Evolutionary conservation across 2,329 filamentous ascomycete species (phyloP), one percentile per base, ranked within the genome.

Genomic region (Chaetomiaceae sp.): DNA sequence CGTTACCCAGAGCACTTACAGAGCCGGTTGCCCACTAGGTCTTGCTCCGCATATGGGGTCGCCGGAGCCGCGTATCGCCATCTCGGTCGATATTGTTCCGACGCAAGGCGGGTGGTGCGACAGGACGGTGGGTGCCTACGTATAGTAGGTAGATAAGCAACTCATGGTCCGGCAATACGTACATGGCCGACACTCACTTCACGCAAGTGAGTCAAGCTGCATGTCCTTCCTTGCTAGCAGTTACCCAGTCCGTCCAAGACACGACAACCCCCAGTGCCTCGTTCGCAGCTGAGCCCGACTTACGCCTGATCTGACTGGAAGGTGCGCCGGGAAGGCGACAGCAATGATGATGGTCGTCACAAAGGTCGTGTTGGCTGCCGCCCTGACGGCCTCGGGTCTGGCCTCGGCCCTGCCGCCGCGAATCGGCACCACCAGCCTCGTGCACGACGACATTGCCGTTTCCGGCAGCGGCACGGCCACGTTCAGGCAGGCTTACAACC

Each of bases 401-500:
- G 52, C 37, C 29, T 50, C 53, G 19, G 53, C 52, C 12, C 46
- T 59, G 11, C 55, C 57, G 2, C 53, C 56, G 19, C 55, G 37
- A 42, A 56, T 59, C 43, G 53, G 53, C 27, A 57, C 50, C 2
- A 54, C 50, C 33, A 43, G 45, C 12, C 27, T 51, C 36, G 38
- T 36, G n/a, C 38, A 55, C 29, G 40, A 37, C 4, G 30, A 42
- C 37, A 17, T 20, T n/a, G 18, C 27, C 17, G 38, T 4, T 36
- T 14, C 33, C 17, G 32, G 30, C 19, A 22, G 18, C 19, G 54
- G 57, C 35, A 48, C 44, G 17, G 38, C 58, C 44, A 60, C 60
- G 2, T 55, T 69, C 18, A 56, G 63, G 32, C 66, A 69, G 49
- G 58, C 64, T 36, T 59, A 57, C 51, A 66, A 64, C 51, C 49